Percentiles rank a stretch among this genome's conserved stretches.
phyloP scores from a whole-genome alignment of 192 early-diverging fungal genomes.

The Podila epigama region DNA sequence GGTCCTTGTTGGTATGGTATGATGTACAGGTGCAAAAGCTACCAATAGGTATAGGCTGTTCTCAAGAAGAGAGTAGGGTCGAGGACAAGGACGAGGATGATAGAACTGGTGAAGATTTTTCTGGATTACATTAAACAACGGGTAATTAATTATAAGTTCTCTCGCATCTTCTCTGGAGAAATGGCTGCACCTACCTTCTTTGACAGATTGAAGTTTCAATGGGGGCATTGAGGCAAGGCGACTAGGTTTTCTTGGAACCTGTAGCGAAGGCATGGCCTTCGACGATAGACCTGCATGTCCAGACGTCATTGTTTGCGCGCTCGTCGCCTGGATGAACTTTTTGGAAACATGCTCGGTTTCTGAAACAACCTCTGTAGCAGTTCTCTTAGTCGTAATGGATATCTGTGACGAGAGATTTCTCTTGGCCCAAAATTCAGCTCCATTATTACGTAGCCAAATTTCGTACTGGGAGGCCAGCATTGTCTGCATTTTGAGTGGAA shows the following conservation, averaged over 20 bases:
- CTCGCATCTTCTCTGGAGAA: constrained; percentile 26
- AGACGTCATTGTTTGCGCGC: neutral
- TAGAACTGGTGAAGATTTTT: constrained; percentile 21
- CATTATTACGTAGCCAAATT: constrained; percentile 13
- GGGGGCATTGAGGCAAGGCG: constrained; percentile 20
- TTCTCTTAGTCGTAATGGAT: constrained; percentile 25
- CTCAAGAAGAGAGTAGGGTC: constrained; percentile 21
- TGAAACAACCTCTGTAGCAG: constrained; percentile 16
- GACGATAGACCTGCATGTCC: constrained; percentile 6
- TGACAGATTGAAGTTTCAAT: constrained; percentile 33
- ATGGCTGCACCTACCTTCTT: constrained; percentile 23
- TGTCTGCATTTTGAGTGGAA: constrained; percentile 6
- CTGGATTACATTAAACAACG: constrained; percentile 30
- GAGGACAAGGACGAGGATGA: constrained; percentile 23
- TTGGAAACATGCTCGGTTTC: constrained; percentile 23
- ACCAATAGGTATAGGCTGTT: constrained; percentile 20
- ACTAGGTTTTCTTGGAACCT: constrained; percentile 29
- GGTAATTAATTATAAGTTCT: constrained; percentile 16
- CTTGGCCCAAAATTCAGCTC: constrained; percentile 14
- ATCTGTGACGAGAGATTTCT: constrained; percentile 14
- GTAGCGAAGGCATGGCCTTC: constrained; percentile 29
- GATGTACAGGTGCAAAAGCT: constrained; percentile 23
- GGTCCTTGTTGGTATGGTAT: constrained; percentile 19
- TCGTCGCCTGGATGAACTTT: constrained; percentile 7
- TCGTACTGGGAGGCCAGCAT: constrained; percentile 7